A percentile compares a stretch with the other conserved stretches of the same genome.
These are phyloP conservation scores for Wallacemonas sp. DNA, from an alignment of 208 protist genomes.

Conservation along the genomic window DNA sequence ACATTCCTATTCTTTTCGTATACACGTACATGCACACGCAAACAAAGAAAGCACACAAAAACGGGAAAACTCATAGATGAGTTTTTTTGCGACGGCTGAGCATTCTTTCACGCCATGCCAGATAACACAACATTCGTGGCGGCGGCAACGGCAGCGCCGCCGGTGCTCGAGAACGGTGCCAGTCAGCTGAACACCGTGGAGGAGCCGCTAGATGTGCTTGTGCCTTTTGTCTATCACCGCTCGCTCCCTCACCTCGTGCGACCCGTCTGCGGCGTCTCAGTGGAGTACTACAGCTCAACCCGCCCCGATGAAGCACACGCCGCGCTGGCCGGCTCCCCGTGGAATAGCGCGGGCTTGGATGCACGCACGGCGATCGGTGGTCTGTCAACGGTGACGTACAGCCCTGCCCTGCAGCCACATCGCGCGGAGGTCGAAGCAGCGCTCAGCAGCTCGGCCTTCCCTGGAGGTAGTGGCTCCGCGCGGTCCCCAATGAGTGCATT, in stretches of 20 bases:
- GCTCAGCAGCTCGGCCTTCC: slow-evolving; percentile 7
- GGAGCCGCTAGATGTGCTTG: slow-evolving; percentile 23
- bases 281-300: slow-evolving; percentile 19
- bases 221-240: slow-evolving; percentile 26
- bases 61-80: too few species aligned
- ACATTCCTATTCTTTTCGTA: too few species aligned
- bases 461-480: neutral
- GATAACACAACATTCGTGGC: neutral
- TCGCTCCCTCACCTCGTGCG: slow-evolving; percentile 11
- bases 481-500: neutral
- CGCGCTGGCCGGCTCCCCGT: neutral
- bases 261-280: slow-evolving; percentile 4
- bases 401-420: slow-evolving; percentile 20
- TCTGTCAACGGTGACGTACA: neutral
- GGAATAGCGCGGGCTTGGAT: neutral
- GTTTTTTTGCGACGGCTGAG: neutral
- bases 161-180: neutral
- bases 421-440: slow-evolving; percentile 14
- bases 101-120: slow-evolving; percentile 2
- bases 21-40: too few species aligned
- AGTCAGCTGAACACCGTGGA: neutral
- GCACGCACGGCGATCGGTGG: too few species aligned
- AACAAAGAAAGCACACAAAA: too few species aligned
- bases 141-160: slow-evolving; percentile 1
- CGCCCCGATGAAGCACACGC: neutral